Conservation (phyloP, 2,329 filamentous ascomycete species). For the Hymenoscyphus salicellus region DNA sequence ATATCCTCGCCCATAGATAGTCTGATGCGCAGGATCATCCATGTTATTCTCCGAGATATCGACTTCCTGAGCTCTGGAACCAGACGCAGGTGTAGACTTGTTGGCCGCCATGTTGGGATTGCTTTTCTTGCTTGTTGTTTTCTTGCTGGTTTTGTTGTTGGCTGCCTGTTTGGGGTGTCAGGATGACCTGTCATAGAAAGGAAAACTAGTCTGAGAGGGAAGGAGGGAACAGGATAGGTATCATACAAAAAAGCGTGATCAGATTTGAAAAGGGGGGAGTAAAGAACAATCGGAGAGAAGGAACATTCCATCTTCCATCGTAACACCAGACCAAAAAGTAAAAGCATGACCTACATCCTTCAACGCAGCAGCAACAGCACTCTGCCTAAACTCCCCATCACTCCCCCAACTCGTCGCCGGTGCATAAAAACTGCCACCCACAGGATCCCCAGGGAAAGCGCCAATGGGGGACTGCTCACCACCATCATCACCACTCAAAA, state of each 20-base stretch:
- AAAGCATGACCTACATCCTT: not conserved
- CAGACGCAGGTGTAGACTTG: not conserved
- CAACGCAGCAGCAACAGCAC: not conserved
- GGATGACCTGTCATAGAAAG: not conserved
- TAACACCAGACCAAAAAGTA: not conserved
- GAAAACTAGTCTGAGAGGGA: no score
- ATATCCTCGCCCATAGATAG: conserved; percentile 24
- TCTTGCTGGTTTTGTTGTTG: not conserved
- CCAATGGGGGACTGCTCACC: not conserved
- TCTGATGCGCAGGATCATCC: conserved; percentile 25
- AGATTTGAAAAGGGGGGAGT: no score
- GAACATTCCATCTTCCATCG: not conserved
- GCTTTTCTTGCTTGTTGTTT: not conserved
- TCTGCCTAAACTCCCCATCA: not conserved
- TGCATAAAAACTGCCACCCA: not conserved
- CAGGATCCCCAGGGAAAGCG: not conserved
- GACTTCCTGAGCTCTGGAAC: not conserved
- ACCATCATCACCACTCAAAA: not conserved
- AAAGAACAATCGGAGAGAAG: not conserved
- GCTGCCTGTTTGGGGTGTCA: not conserved
- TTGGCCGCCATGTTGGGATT: not conserved
- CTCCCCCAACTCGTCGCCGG: not conserved
- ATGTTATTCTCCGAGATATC: conserved; percentile 27
- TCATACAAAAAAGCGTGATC: no score
- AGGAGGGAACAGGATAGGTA: no score